Conservation (phyloP, 129 eudicot genomes). For the Kitagawia praeruptora region DNA sequence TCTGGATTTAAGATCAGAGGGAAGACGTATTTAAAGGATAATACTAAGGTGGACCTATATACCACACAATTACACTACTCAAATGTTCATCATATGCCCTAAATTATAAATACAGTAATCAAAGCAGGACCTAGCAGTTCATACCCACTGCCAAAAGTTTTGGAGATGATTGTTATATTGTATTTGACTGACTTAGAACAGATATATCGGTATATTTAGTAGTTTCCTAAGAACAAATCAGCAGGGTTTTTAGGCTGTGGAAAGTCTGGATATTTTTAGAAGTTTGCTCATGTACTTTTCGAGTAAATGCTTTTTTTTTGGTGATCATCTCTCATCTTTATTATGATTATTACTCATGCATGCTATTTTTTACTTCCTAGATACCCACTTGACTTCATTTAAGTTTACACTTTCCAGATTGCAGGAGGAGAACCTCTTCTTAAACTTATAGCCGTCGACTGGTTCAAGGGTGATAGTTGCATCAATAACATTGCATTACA, state of each 20-base stretch:
- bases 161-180: slow-evolving; percentile 1
- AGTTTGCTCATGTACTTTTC: background rate
- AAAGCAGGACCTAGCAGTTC: background rate
- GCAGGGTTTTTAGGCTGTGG: background rate
- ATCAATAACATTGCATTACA: slow-evolving; percentile 69
- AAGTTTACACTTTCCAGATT: slow-evolving; percentile 37
- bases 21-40: slow-evolving; percentile 77
- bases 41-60: slow-evolving; percentile 42
- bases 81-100: background rate
- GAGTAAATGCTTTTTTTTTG: background rate
- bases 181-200: background rate
- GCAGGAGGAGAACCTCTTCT: slow-evolving; percentile 90
- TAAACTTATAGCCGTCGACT: slow-evolving; percentile 93
- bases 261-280: background rate
- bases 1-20: slow-evolving; percentile 91
- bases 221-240: background rate
- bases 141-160: background rate
- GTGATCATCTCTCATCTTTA: background rate
- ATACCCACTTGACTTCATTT: background rate
- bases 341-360: background rate
- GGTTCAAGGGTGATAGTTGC: slow-evolving; percentile 74
- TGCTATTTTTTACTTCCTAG: background rate
- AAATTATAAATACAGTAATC: background rate
- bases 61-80: background rate
- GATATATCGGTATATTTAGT: background rate